Evolutionary conservation across 108 stramenopile genomes (phyloP).

Genomic region (Epithemia pelagica): DNA sequence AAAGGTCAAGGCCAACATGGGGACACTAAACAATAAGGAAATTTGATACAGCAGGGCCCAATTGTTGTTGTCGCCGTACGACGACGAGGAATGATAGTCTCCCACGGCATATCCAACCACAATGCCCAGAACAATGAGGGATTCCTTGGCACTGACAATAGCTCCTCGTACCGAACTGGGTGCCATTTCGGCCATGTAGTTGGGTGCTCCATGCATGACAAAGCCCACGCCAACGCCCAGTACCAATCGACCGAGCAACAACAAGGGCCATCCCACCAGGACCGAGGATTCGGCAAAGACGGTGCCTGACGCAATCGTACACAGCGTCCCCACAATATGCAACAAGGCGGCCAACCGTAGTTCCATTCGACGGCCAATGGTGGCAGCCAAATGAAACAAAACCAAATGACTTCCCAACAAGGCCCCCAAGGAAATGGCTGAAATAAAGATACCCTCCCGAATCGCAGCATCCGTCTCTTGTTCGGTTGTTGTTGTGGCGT

Average conservation of each 20-base stretch:
- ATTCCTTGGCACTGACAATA: conserved; percentile 68
- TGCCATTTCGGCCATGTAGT: conserved; percentile 78
- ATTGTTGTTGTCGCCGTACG: conserved; percentile 1
- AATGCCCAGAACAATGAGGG: conserved; percentile 76
- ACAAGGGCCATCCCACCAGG: conserved; percentile 28
- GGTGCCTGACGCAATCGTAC: conserved; percentile 24
- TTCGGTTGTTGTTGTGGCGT: too few species aligned
- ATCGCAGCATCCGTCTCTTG: conserved; percentile 6
- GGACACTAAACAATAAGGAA: conserved; percentile 19
- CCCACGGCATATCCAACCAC: conserved; percentile 57
- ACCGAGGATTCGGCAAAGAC: conserved; percentile 14
- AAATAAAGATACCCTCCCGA: conserved; percentile 21
- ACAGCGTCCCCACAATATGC: conserved; percentile 50
- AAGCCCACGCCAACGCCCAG: conserved; percentile 72
- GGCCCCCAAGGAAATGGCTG: conserved; percentile 25
- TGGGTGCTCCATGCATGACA: conserved; percentile 66
- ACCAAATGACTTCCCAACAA: conserved; percentile 33
- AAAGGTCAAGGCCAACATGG: conserved; percentile 37
- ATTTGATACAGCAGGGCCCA: conserved; percentile 17
- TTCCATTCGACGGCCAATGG: conserved; percentile 55
- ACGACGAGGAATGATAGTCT: conserved; percentile 25
- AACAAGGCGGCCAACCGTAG: conserved; percentile 48
- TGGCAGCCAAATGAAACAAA: conserved; percentile 25
- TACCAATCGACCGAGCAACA: conserved; percentile 41
- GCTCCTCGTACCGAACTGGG: conserved; percentile 52